Evolutionary conservation across 1,284 basidiomycete species (phyloP), one percentile per base, ranked within the genome.

Genomic region (Ganoderma leucocontextum): DNA sequence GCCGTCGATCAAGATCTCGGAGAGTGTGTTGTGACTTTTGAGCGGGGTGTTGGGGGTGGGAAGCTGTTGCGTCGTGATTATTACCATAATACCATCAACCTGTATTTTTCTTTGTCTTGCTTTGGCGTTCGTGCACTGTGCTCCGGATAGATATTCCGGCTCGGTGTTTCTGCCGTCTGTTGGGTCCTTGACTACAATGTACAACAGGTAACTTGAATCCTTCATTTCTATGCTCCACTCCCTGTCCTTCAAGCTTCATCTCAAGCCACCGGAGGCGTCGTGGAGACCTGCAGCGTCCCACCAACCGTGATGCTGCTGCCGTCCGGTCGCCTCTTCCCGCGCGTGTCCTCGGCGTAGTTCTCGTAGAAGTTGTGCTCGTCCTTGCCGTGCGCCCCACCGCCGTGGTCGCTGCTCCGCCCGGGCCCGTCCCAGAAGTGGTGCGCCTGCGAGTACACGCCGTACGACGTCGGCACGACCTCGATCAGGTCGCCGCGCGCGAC

Each of bases 381-480:
- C 74, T 83, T 85, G 53, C 80, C 79, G 35, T 70, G 65, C 44
- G 73, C 77, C 38, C 82, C 82, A 15, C 79, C 79, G 9, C 39
- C 38, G 47, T 49, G 29, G n/a, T 62, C 44, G 39, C 80, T 81
- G 19, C 78, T 85, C n/a, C 85, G 83, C 7, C 91, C 92, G 4
- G 92, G 92, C 0, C 93, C 93, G 73, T 94, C 92, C 95, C 95
- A 97, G 82, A 97, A 97, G 79, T 97, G 95, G 81, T 93, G 95
- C 4, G 94, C 93, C 73, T 94, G 90, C 68, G 90, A 92, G 72
- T 94, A 91, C 65, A 97, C 95, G 15, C 95, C 95, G 76, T 97
- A 97, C 5, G 91, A 93, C 0, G 95, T 93, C 0, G 95, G 95
- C 0, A 95, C 91, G 61, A 97, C 94, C 79, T 97, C 95, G 52